Base-by-base conservation (phyloP, 139 green algal genomes). In the Choricystis sp. region DNA sequence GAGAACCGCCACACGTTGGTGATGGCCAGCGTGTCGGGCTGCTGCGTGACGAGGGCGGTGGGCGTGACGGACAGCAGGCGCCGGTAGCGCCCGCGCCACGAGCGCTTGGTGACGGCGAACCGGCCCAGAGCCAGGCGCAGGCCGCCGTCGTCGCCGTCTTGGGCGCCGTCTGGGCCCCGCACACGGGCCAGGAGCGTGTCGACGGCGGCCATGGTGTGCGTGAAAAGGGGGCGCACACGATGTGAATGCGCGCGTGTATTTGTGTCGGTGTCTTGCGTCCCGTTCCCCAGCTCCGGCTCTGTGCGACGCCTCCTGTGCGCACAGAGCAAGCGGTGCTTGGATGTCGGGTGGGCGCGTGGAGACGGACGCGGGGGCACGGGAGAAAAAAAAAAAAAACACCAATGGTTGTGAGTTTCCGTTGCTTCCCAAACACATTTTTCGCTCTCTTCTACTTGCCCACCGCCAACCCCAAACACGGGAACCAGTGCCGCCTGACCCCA, bases 1-100 rank as follows among this genome's bases (percentile, higher is more conserved):
- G 63, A 49, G 29, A 94, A 88, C 1, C 60, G 61, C 72, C 84
- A 95, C 3, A 63, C 72, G 72, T 96, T 96, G 25, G 86, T 94
- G 31, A 89, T 67, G 0, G 78, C 71, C 55, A 94, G 74, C 19
- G 65, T 79, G 49, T 85, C 79, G 0, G 89, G 87, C 56, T 94
- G 81, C 26, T 89, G 78, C 1, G 89, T 96, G 30, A 85, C 63
- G 2, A 96, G 49, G 14, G 68, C 73, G 1, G 66, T 73, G 3
- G 79, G 71, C 29, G 82, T 87, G 48, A 96, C 72, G 63, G 72
- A 82, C 24, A 96, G 63, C 22, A 96, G 65, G 20, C 88, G 76
- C n/a, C 73, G 63, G 65, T 89, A 95, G 48, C 65, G 69, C 16
- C 87, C 87, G 0, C 83, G 65, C 89, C 89, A 96, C 2, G 74